phyloP scores from a whole-genome alignment of 352 stramenopile species.

The Globisporangium paddicum region DNA sequence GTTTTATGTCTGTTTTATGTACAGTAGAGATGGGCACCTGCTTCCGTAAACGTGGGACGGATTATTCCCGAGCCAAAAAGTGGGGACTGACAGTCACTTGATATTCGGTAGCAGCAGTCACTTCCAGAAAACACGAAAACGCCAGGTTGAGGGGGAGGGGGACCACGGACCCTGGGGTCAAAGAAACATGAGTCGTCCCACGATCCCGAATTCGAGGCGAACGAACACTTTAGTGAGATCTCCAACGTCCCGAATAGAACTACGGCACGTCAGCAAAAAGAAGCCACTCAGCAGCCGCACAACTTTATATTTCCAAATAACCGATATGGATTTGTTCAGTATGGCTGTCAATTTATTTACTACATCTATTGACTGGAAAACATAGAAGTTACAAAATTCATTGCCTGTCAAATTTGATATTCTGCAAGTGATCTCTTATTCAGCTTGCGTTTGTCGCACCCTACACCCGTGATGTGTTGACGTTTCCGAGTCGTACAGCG shows the following conservation, averaged over 20 bases:
- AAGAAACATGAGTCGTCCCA: conserved; percentile 9
- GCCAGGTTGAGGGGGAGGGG: not conserved
- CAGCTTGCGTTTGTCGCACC: no score
- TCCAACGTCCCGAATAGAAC: not conserved
- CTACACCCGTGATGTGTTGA: no score
- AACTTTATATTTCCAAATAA: not conserved
- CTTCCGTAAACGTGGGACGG: no score
- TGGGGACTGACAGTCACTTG: no score
- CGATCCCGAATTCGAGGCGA: conserved; percentile 9
- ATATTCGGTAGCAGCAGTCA: not conserved
- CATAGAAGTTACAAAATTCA: not conserved
- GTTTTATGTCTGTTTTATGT: no score
- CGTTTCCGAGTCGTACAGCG: no score
- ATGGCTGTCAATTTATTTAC: not conserved
- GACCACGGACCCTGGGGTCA: conserved; percentile 6
- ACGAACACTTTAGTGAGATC: not conserved
- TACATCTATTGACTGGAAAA: not conserved
- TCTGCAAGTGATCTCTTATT: no score
- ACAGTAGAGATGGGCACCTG: no score
- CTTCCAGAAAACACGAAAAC: not conserved
- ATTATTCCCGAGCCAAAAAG: no score
- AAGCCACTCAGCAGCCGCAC: not conserved
- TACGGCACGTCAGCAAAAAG: not conserved
- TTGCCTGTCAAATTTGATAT: no score
- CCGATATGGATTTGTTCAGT: not conserved